These are phyloP conservation scores for Ascocoryne sarcoides DNA, from an alignment of 2,329 filamentous ascomycete species.

Conservation along the genomic window DNA sequence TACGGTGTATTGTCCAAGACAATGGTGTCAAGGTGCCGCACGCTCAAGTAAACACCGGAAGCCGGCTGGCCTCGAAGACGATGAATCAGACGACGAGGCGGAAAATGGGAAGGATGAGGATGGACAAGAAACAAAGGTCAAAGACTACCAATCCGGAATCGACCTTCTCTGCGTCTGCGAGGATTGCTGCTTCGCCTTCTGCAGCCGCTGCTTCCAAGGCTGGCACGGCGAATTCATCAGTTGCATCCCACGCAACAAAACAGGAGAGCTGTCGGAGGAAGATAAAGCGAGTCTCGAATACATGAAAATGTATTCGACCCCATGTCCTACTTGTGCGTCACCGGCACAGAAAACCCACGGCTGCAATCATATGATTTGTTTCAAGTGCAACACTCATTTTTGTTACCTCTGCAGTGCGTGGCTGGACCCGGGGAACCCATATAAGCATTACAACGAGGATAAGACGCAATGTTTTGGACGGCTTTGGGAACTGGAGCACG, in stretches of 20 bases:
- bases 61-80: constrained; percentile 55
- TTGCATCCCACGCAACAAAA: constrained; percentile 58
- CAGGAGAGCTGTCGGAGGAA: constrained; percentile 68
- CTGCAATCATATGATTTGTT: constrained; percentile 96
- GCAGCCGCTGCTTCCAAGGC: constrained; percentile 56
- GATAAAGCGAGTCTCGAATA: constrained; percentile 84
- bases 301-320: constrained; percentile 69
- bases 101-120: constrained; percentile 8
- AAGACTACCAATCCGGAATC: constrained; percentile 29
- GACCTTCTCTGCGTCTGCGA: constrained; percentile 78
- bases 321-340: constrained; percentile 79
- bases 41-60: constrained; percentile 66
- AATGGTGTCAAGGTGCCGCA: constrained; percentile 88
- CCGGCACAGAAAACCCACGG: constrained; percentile 86
- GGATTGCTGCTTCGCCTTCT: constrained; percentile 86
- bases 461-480: constrained; percentile 70
- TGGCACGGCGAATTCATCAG: constrained; percentile 83
- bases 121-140: background rate
- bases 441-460: constrained; percentile 74
- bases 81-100: constrained; percentile 43
- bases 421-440: constrained; percentile 74
- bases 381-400: constrained; percentile 82
- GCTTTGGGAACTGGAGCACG: constrained; percentile 81
- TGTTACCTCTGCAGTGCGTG: constrained; percentile 92
- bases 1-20: constrained; percentile 84